Evolutionary conservation across 2,329 filamentous ascomycete genomes (phyloP).

Genomic region (Aspergillus quadricinctus): DNA sequence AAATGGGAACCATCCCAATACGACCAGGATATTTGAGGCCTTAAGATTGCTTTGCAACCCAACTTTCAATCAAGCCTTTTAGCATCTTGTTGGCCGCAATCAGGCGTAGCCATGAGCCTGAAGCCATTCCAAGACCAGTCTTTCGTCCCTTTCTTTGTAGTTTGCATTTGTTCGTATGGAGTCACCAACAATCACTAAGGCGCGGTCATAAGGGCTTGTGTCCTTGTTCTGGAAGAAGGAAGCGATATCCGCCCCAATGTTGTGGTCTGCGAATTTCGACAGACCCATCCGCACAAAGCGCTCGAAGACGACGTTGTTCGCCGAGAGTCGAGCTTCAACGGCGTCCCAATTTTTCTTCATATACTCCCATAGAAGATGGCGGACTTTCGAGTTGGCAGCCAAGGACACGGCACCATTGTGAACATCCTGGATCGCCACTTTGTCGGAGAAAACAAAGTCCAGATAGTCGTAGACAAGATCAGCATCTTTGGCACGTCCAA

Average conservation of each 20-base stretch:
- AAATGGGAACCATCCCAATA: not conserved
- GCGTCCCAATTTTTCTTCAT: conserved; percentile 78
- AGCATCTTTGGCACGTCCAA: conserved; percentile 68
- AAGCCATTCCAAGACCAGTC: conserved; percentile 75
- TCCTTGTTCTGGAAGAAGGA: conserved; percentile 84
- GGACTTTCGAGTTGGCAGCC: conserved; percentile 66
- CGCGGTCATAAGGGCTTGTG: conserved; percentile 79
- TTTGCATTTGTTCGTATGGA: conserved; percentile 77
- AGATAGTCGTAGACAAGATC: conserved; percentile 65
- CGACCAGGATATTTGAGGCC: not conserved
- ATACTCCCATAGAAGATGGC: conserved; percentile 77
- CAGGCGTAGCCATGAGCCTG: conserved; percentile 55
- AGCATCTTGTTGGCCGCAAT: conserved; percentile 9
- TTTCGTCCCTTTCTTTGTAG: conserved; percentile 74
- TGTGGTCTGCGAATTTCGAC: conserved; percentile 69
- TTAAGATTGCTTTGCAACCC: not conserved
- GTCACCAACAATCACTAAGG: conserved; percentile 78
- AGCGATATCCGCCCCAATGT: conserved; percentile 70
- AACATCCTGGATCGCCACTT: conserved; percentile 82
- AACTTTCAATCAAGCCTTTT: not conserved
- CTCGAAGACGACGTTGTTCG: conserved; percentile 84
- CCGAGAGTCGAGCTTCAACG: conserved; percentile 66
- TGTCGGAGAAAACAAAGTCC: conserved; percentile 73
- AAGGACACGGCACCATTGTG: conserved; percentile 75
- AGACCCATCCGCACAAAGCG: conserved; percentile 77